Conservation (phyloP, 139 green algal species). For the Trebouxia sp. region DNA sequence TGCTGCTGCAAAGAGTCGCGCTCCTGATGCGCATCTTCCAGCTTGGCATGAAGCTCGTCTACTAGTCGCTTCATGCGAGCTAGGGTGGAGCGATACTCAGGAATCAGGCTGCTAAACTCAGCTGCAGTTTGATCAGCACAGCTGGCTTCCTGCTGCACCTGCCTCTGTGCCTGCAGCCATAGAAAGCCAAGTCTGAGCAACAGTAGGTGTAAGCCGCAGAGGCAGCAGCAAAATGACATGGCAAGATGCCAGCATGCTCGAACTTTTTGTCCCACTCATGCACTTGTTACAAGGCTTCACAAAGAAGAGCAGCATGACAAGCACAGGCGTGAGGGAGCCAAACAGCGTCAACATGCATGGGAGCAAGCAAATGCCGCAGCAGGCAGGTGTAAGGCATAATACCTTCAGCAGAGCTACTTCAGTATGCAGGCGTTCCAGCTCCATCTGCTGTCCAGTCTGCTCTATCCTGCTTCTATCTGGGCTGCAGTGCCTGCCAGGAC, state of each 20-base stretch:
- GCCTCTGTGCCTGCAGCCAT: background rate
- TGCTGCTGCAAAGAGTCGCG: background rate
- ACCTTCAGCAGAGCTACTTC: constrained; percentile 5
- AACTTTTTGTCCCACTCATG: background rate
- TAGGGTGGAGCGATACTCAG: constrained; percentile 37
- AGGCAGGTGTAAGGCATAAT: background rate
- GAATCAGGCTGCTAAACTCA: constrained; percentile 39
- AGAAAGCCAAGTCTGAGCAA: background rate
- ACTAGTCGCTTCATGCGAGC: constrained; percentile 36
- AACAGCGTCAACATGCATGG: no score
- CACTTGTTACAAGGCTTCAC: background rate
- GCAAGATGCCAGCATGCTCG: background rate
- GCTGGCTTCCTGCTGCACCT: background rate
- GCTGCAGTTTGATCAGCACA: background rate
- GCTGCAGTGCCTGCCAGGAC: background rate
- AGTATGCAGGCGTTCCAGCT: background rate
- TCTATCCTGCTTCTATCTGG: background rate
- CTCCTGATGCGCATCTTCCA: background rate
- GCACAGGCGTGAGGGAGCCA: no score
- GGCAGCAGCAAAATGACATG: background rate
- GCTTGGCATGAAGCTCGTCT: background rate
- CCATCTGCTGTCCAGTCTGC: background rate
- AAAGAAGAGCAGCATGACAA: background rate
- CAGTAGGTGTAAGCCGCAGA: background rate
- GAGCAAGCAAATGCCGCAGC: no score